Conservation (phyloP, 148 eudicot genomes). For the Vaccinium corymbosum region DNA sequence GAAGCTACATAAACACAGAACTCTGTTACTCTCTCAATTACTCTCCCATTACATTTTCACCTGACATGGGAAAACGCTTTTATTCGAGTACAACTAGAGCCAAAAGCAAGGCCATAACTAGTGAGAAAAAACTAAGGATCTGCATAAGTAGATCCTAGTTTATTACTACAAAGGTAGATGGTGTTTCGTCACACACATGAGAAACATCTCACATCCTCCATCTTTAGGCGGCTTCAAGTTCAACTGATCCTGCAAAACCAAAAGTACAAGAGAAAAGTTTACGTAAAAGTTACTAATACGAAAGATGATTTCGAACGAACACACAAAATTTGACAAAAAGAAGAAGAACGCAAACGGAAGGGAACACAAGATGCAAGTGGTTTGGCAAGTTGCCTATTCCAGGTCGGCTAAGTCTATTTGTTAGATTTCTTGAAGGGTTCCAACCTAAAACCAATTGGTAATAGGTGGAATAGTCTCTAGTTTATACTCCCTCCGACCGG, state of each 20-base stretch:
- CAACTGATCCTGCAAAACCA: constrained; percentile 11
- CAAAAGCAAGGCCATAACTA: background rate
- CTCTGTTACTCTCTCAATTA: background rate
- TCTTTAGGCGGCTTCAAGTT: background rate
- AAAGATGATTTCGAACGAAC: background rate
- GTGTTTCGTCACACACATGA: background rate
- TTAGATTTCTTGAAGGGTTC: no score
- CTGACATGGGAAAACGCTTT: constrained; percentile 9
- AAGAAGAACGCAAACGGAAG: background rate
- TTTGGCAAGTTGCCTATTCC: background rate
- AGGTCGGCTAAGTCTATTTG: background rate
- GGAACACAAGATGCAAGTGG: background rate
- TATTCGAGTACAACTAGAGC: background rate
- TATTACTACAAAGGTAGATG: background rate
- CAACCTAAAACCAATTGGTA: no score
- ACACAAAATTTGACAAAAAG: background rate
- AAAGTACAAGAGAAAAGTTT: background rate
- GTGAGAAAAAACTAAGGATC: background rate
- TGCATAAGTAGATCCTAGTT: background rate
- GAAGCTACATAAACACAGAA: background rate
- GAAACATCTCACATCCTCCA: background rate
- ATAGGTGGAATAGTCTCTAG: no score
- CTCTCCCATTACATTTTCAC: constrained; percentile 5
- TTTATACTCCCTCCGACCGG: no score
- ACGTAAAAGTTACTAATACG: background rate